phyloP scores from a whole-genome alignment of 208 protist genomes.

The Trypanosoma rangeli region DNA sequence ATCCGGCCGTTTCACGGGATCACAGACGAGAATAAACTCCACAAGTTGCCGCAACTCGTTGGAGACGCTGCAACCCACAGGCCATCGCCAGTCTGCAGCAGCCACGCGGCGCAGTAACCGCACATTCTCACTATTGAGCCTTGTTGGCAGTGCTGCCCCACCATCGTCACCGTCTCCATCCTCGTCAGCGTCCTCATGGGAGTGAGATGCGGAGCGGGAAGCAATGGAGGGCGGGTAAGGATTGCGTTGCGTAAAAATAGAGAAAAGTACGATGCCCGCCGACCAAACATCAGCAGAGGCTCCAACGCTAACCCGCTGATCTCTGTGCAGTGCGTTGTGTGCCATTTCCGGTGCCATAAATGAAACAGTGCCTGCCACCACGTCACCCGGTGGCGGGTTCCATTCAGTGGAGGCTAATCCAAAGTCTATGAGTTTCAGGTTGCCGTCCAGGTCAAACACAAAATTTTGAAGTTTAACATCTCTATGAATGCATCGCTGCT shows the following conservation, averaged over 20 bases:
- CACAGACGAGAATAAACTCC: conserved; percentile 55
- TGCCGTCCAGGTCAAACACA: conserved; percentile 87
- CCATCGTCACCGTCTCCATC: conserved; percentile 5
- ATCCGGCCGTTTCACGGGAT: conserved; percentile 60
- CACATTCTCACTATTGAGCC: conserved; percentile 50
- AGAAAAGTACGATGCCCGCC: conserved; percentile 88
- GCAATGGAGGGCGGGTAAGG: conserved; percentile 50
- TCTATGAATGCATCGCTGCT: conserved; percentile 84
- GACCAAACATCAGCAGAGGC: conserved; percentile 85
- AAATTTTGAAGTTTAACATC: conserved; percentile 93
- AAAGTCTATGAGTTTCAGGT: conserved; percentile 92
- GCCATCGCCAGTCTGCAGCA: conserved; percentile 79
- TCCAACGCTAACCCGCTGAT: conserved; percentile 79
- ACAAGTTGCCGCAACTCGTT: conserved; percentile 65
- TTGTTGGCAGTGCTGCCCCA: conserved; percentile 1
- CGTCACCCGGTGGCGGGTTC: conserved; percentile 76
- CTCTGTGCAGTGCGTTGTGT: conserved; percentile 84
- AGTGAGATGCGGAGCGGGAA: conserved; percentile 1
- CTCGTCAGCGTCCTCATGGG: conserved; percentile 15
- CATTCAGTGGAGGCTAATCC: conserved; percentile 75
- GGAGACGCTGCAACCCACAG: conserved; percentile 53
- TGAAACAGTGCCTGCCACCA: conserved; percentile 89
- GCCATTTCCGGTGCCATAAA: conserved; percentile 94
- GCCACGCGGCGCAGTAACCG: conserved; percentile 71
- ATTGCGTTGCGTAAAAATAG: conserved; percentile 87